These are phyloP conservation scores for Xylariaceae sp. DNA, from an alignment of 2,329 filamentous ascomycete genomes.

Conservation along the genomic window DNA sequence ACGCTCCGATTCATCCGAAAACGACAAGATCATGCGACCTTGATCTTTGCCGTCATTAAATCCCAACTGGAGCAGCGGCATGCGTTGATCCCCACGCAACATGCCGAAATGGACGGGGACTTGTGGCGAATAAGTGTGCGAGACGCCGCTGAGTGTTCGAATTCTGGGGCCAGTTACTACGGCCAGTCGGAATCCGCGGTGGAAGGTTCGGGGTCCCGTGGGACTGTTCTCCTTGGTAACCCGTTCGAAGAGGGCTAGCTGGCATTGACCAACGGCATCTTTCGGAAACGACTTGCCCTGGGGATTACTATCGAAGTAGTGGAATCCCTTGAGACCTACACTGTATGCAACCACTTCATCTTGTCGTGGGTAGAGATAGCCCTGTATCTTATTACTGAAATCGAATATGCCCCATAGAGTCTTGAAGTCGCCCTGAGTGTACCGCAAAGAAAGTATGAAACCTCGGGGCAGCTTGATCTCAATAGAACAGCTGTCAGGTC, in stretches of 20 bases:
- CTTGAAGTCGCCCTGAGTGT: slow-evolving; percentile 71
- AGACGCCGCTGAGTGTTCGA: slow-evolving; percentile 71
- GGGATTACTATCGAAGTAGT: slow-evolving; percentile 72
- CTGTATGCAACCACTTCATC: slow-evolving; percentile 69
- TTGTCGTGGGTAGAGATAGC: slow-evolving; percentile 60
- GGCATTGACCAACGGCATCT: slow-evolving; percentile 66
- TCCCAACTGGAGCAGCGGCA: slow-evolving; percentile 64
- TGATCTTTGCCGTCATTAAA: slow-evolving; percentile 61
- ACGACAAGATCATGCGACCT: slow-evolving; percentile 71
- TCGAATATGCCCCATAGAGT: slow-evolving; percentile 79
- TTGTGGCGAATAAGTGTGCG: slow-evolving; percentile 60
- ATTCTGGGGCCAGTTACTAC: slow-evolving; percentile 72
- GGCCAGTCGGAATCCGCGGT: slow-evolving; percentile 73
- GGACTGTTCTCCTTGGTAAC: slow-evolving; percentile 63
- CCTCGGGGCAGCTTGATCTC: slow-evolving; percentile 68
- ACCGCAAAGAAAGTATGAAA: slow-evolving; percentile 65
- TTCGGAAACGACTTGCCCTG: slow-evolving; percentile 68
- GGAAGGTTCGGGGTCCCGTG: slow-evolving; percentile 64
- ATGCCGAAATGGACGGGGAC: slow-evolving; percentile 74
- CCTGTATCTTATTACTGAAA: slow-evolving; percentile 71
- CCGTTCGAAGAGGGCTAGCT: slow-evolving; percentile 70
- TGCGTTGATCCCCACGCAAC: slow-evolving; percentile 63
- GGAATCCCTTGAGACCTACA: slow-evolving; percentile 65
- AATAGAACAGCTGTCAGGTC: slow-evolving; percentile 59
- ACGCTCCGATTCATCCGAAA: slow-evolving; percentile 67